Percentiles rank a stretch among this genome's conserved stretches.
phyloP scores from a whole-genome alignment of 805 yeast genomes.

The Starmera quercuum region DNA sequence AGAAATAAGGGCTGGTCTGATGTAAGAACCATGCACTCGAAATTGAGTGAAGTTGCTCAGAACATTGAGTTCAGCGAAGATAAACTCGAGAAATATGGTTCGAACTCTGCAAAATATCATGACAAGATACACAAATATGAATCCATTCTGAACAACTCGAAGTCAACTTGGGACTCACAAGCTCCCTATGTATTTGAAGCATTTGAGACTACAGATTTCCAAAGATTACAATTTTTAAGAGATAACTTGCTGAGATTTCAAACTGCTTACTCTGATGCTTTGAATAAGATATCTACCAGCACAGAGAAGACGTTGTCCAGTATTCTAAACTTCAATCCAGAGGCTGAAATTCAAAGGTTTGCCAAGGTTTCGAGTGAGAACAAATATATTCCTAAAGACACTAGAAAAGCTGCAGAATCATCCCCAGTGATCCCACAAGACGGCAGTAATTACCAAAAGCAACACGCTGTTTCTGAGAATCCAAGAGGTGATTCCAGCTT shows the following conservation, averaged over 20 bases:
- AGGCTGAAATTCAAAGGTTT: conserved; percentile 50
- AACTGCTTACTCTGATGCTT: conserved; percentile 48
- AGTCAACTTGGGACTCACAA: conserved; percentile 63
- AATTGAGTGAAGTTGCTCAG: conserved; percentile 35
- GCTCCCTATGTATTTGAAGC: conserved; percentile 73
- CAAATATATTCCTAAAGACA: conserved; percentile 16
- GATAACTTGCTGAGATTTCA: conserved; percentile 59
- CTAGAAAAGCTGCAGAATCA: conserved; percentile 21
- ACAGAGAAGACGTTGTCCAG: conserved; percentile 63
- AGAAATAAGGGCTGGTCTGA: conserved; percentile 50
- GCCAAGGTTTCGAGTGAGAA: conserved; percentile 32
- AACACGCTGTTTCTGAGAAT: background rate
- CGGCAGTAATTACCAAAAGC: no score
- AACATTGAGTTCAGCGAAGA: conserved; percentile 32
- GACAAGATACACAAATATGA: conserved; percentile 25
- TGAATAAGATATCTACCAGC: conserved; percentile 34
- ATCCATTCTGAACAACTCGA: conserved; percentile 35
- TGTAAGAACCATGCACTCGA: conserved; percentile 37
- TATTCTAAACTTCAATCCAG: conserved; percentile 55
- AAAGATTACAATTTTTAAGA: conserved; percentile 54
- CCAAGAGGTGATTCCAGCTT: background rate
- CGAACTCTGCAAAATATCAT: conserved; percentile 13
- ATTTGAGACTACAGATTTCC: conserved; percentile 64
- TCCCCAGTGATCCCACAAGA: conserved; percentile 9
- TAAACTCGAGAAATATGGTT: conserved; percentile 29